Base-by-base conservation (phyloP, 2,329 filamentous ascomycete species). In the Trichoderma sp. region DNA sequence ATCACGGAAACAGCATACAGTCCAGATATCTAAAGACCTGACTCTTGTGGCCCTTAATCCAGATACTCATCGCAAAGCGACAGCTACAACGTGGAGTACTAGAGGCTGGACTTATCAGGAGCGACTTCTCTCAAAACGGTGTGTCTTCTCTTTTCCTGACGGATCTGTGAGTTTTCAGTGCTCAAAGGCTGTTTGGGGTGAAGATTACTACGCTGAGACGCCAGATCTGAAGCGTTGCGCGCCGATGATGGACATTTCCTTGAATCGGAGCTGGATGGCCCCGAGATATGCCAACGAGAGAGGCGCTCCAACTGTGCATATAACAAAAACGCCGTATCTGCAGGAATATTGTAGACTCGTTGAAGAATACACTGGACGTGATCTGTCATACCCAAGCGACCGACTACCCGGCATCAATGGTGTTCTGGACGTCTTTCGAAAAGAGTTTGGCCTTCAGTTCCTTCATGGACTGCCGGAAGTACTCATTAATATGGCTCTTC, bases 101-200 rank as follows among this genome's bases (percentile, higher is more conserved):
- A 56, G 70, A 24, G 70, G 63, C 2, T 71, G 70, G 70, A 71
- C 70, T 18, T 71, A 68, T 18, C 70, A 71, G 14, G 70, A 71
- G 26, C 70, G 56, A 4, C 62, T 71, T 32, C 63, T 71, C 15
- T 71, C 70, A 2, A 57, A 47, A 51, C 63, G 70, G 6, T 71
- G 70, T 34, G 7, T 71, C 6, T 69, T 69, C 28, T 67, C 64
- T 15, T 71, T 71, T 9, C 53, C 70, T 3, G 70, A 69, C 14
- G 70, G 70, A 4, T 62, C 53, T 7, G 34, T 71, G 26, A 30
- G 56, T 28, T 71, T 71, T 18, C 70, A 71, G 39, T 71, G 70
- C 24, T 56, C 69, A 65, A 71, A 34, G 12, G 60, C 69, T n/a
- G 61, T 71, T 6, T 71, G 69, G 69, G 51, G 69, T 1, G 69